Percentiles rank a stretch among this genome's conserved stretches.
These are phyloP conservation scores for Eucalyptus marginata DNA, from an alignment of 345 rosid genomes.

Conservation along the genomic window DNA sequence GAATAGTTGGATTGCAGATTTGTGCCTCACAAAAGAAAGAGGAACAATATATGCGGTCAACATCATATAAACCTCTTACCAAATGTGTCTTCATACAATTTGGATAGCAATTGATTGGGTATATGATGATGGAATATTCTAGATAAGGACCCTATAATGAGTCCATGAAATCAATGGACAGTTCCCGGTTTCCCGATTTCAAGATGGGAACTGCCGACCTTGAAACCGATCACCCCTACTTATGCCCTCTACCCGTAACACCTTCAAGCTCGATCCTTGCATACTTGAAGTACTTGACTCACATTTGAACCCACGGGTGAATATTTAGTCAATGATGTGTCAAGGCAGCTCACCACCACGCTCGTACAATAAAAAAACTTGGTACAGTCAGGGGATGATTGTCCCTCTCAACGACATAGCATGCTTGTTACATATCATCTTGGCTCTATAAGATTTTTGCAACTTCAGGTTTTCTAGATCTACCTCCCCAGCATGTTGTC, in stretches of 20 bases:
- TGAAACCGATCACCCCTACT: background rate
- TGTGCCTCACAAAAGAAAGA: background rate
- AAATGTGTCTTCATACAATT: background rate
- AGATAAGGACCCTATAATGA: background rate
- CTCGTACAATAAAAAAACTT: background rate
- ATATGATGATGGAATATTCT: background rate
- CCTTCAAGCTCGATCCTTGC: background rate
- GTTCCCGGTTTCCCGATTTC: accelerated
- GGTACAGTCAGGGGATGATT: background rate
- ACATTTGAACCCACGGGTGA: background rate
- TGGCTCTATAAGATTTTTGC: background rate
- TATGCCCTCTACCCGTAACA: accelerated
- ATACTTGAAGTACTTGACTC: background rate
- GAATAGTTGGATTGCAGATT: too few species aligned
- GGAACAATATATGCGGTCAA: background rate
- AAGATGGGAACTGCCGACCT: accelerated
- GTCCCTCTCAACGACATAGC: background rate
- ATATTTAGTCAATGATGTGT: background rate
- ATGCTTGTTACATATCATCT: background rate
- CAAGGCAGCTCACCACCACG: background rate
- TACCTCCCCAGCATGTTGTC: background rate
- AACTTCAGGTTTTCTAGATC: background rate
- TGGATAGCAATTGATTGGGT: background rate
- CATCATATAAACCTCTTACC: background rate
- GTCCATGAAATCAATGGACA: background rate